Conservation (phyloP, 2,329 filamentous ascomycete genomes). For the Knufia fluminis region DNA sequence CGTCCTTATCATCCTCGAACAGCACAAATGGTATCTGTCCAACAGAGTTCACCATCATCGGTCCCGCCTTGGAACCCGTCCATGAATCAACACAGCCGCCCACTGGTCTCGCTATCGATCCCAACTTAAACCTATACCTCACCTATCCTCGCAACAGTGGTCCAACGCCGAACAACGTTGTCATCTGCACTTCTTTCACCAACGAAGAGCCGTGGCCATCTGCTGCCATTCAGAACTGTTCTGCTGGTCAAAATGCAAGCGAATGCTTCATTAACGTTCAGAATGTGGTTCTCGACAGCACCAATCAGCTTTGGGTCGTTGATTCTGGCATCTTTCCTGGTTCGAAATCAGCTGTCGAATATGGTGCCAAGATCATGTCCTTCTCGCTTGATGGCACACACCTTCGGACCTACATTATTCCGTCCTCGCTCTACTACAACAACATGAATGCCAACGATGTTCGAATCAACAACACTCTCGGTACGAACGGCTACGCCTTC, state of each 20-base stretch:
- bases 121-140: conserved; percentile 31
- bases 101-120: conserved; percentile 34
- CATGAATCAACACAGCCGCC: conserved; percentile 31
- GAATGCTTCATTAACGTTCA: conserved; percentile 40
- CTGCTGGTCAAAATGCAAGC: conserved; percentile 33
- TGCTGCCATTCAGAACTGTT: conserved; percentile 34
- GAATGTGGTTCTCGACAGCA: conserved; percentile 35
- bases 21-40: conserved; percentile 9
- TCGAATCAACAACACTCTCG: conserved; percentile 36
- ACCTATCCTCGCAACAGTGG: conserved; percentile 35
- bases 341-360: conserved; percentile 23
- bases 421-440: conserved; percentile 27
- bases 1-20: background rate
- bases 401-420: conserved; percentile 32
- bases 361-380: conserved; percentile 36
- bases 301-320: conserved; percentile 33
- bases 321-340: conserved; percentile 33
- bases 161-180: conserved; percentile 31
- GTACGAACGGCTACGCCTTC: conserved; percentile 33
- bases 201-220: conserved; percentile 33
- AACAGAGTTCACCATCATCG: conserved; percentile 31
- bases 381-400: conserved; percentile 30
- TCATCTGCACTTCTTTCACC: conserved; percentile 31
- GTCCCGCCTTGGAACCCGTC: conserved; percentile 29
- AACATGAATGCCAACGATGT: conserved; percentile 36